phyloP scores from a whole-genome alignment of 257 asterid genomes.

The Solanum gracilifrons region DNA sequence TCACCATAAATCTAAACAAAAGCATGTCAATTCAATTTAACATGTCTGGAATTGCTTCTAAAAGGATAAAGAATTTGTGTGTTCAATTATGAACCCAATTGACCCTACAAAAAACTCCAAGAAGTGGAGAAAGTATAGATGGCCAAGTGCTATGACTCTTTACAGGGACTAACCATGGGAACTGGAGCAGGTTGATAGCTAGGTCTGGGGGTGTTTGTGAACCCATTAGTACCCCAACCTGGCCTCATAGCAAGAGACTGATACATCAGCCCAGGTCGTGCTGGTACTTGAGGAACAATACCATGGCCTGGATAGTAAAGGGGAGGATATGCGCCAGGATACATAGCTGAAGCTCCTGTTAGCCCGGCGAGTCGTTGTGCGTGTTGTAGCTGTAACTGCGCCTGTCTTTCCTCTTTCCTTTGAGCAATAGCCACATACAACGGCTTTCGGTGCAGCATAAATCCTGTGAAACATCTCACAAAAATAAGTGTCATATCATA shows the following conservation, averaged over 20 bases:
- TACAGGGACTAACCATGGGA: conserved; percentile 45
- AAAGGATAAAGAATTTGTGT: not conserved
- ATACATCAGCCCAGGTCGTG: conserved; percentile 43
- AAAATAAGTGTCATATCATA: not conserved
- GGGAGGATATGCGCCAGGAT: conserved; percentile 58
- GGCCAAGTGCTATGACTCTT: not conserved
- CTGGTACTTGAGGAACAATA: conserved; percentile 40
- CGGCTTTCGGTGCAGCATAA: conserved; percentile 61
- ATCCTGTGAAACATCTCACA: conserved; percentile 32
- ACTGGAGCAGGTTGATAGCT: conserved; percentile 43
- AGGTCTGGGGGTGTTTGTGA: conserved; percentile 32
- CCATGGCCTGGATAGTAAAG: conserved; percentile 57
- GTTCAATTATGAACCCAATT: not conserved
- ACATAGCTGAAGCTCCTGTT: conserved; percentile 43
- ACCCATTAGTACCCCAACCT: conserved; percentile 60
- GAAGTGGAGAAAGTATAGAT: not conserved
- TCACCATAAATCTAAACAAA: not conserved
- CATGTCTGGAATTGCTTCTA: not conserved
- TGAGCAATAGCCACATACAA: conserved; percentile 77
- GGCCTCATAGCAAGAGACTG: conserved; percentile 57
- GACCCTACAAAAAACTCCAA: not conserved
- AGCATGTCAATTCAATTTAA: not conserved
- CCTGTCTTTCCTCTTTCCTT: conserved; percentile 77
- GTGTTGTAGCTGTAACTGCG: conserved; percentile 43
- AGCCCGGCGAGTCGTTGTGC: conserved; percentile 52